Base-by-base conservation (phyloP, 768 basidiomycete genomes). In the Psilocybe subaeruginosa region DNA sequence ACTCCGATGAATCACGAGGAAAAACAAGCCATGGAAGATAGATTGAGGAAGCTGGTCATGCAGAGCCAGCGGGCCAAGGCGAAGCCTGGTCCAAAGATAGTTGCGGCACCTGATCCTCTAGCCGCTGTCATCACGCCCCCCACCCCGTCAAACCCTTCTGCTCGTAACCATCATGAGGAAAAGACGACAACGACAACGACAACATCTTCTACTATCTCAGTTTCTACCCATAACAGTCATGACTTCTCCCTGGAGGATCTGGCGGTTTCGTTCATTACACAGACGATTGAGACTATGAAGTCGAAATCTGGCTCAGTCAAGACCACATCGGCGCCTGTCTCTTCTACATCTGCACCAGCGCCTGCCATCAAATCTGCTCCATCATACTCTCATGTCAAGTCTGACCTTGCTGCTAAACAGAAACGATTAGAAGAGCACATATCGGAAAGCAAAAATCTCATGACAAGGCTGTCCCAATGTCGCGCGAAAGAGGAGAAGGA, bases 251-350 rank as follows among this genome's bases (percentile, higher is more conserved):
- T 86, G 37, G 84, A 86, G 41, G 81, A 84, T 51, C 72, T 88
- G 35, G 85, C 85, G 0, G 76, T 79, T 51, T 83, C 84, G 0
- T 85, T 88, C 64, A 87, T 88, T 59, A 77, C 80, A 0, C 82
- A 86, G 71, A 79, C 84, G 14, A 83, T 87, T 41, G 79, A 83
- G 69, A 77, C 76, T 8, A 69, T 75, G 47, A 75, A 78, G 56
- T 70, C 77, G 4, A 68, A 67, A 46, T 52, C 66, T 63, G 50
- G 43, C 35, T 59, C 62, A 51, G 45, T 56, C 43, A 27, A 43
- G 54, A n/a, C 41, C 1, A n/a, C 41, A 43, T n/a, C 41, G 11
- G 41, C n/a, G n/a, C 14, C 41, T 43, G 41, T 23, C 23, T 23
- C 41, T 12, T 43, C 14, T 43, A 4, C 41, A 48, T 23, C 53